These are phyloP conservation scores for Cyamopsis tetragonoloba DNA, from an alignment of 306 rosid species.

Conservation along the genomic window DNA sequence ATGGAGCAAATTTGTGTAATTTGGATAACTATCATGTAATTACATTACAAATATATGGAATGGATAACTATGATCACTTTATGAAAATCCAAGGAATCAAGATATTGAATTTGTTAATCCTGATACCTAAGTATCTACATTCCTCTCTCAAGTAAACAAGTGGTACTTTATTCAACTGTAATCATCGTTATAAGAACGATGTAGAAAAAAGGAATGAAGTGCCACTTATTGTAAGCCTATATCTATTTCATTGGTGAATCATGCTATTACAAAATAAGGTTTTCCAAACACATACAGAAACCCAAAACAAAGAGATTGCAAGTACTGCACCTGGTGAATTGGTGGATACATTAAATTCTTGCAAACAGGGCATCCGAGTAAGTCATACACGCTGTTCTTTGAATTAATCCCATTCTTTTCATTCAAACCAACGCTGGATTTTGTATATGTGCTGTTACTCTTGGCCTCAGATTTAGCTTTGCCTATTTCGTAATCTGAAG, in stretches of 20 bases:
- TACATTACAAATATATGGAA: neutral
- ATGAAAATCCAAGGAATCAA: neutral
- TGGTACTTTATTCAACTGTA: neutral
- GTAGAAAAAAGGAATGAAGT: neutral
- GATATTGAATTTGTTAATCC: constrained; percentile 4
- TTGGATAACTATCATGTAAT: neutral
- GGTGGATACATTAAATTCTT: constrained; percentile 88
- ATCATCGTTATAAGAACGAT: neutral
- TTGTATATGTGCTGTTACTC: constrained; percentile 37
- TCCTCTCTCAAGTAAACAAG: neutral
- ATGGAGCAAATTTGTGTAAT: neutral
- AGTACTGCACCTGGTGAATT: constrained; percentile 71
- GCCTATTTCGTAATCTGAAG: constrained; percentile 54
- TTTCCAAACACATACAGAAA: neutral
- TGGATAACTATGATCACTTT: neutral
- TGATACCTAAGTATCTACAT: neutral
- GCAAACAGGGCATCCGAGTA: constrained; percentile 90
- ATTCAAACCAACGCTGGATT: constrained; percentile 38
- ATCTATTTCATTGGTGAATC: neutral
- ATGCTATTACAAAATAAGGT: neutral
- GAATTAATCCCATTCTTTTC: constrained; percentile 61
- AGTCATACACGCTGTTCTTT: constrained; percentile 73
- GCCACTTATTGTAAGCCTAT: neutral
- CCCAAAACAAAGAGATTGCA: neutral
- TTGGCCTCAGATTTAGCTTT: constrained; percentile 53